Evolutionary conservation across 2,329 filamentous ascomycete genomes (phyloP).

Genomic region (Fusarium temperatum): DNA sequence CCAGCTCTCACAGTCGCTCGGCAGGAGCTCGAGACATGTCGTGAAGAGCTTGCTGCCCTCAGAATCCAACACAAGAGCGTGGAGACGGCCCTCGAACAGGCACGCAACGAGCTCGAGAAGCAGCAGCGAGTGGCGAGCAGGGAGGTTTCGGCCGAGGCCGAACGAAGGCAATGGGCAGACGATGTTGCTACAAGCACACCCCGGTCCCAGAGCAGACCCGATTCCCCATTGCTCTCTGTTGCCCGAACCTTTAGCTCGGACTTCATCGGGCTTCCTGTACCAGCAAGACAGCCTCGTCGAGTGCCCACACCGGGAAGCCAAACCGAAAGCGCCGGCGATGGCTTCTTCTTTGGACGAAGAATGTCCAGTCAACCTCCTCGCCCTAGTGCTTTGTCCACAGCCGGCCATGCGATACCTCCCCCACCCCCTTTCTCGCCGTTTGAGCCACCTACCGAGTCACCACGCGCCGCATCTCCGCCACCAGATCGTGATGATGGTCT

Average conservation of each 20-base stretch:
- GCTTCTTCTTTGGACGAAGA: slow-evolving; percentile 55
- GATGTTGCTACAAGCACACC: slow-evolving; percentile 55
- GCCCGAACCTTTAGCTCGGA: slow-evolving; percentile 65
- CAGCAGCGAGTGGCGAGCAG: slow-evolving; percentile 49
- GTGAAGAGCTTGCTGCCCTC: slow-evolving; percentile 67
- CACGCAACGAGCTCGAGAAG: slow-evolving; percentile 60
- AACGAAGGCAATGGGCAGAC: slow-evolving; percentile 62
- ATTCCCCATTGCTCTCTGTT: slow-evolving; percentile 62
- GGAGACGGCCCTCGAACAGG: slow-evolving; percentile 70
- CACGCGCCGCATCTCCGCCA: slow-evolving; percentile 50
- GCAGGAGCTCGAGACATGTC: slow-evolving; percentile 69
- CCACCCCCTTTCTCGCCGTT: slow-evolving; percentile 58
- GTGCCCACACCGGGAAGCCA: slow-evolving; percentile 59
- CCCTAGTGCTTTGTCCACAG: slow-evolving; percentile 51
- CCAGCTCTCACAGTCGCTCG: slow-evolving; percentile 71
- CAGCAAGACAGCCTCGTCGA: slow-evolving; percentile 46
- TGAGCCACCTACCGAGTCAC: slow-evolving; percentile 51
- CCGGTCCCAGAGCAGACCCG: slow-evolving; percentile 61
- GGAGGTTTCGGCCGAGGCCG: slow-evolving; percentile 50
- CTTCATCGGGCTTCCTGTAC: slow-evolving; percentile 57
- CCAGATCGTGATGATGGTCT: slow-evolving; percentile 63
- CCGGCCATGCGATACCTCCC: slow-evolving; percentile 48
- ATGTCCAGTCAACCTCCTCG: slow-evolving; percentile 60
- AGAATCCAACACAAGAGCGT: slow-evolving; percentile 72
- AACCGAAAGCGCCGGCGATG: slow-evolving; percentile 51